Conservation (phyloP, 2,329 filamentous ascomycete species). For the Aspergillus luchuensis region DNA sequence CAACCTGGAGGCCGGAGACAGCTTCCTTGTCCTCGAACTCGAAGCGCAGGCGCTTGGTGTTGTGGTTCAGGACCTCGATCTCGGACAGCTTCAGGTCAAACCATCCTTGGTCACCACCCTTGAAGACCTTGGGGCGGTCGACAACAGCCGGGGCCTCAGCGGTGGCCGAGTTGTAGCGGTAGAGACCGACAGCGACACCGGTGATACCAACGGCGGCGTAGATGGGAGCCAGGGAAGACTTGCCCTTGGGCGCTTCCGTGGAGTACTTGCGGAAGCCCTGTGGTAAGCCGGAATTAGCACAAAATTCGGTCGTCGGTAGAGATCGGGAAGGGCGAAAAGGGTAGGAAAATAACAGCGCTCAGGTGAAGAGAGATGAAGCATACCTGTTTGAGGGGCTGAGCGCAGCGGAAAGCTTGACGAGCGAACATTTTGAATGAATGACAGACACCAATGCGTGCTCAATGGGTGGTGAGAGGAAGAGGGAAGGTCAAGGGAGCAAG, state of each 20-base stretch:
- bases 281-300: slow-evolving; percentile 9
- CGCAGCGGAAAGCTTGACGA: slow-evolving; percentile 64
- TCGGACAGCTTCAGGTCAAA: slow-evolving; percentile 77
- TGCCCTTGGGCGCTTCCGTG: slow-evolving; percentile 56
- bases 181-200: slow-evolving; percentile 58
- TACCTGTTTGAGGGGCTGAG: slow-evolving; percentile 68
- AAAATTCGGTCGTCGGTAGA: not conserved
- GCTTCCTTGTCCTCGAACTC: slow-evolving; percentile 79
- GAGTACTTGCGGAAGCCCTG: slow-evolving; percentile 74
- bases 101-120: slow-evolving; percentile 87
- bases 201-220: slow-evolving; percentile 49
- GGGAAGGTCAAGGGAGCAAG: slow-evolving; percentile 6
- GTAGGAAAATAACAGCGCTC: not conserved
- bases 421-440: slow-evolving; percentile 64
- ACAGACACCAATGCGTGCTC: slow-evolving; percentile 19
- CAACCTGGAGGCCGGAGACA: slow-evolving; percentile 77
- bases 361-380: slow-evolving; percentile 28
- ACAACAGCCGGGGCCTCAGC: slow-evolving; percentile 35
- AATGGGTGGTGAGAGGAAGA: slow-evolving; percentile 22
- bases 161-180: slow-evolving; percentile 48
- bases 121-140: slow-evolving; percentile 60
- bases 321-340: not conserved
- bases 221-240: slow-evolving; percentile 61
- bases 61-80: slow-evolving; percentile 82
- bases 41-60: slow-evolving; percentile 92